Conservation (phyloP, 768 basidiomycete species). For the Tricholoma matsutake region DNA sequence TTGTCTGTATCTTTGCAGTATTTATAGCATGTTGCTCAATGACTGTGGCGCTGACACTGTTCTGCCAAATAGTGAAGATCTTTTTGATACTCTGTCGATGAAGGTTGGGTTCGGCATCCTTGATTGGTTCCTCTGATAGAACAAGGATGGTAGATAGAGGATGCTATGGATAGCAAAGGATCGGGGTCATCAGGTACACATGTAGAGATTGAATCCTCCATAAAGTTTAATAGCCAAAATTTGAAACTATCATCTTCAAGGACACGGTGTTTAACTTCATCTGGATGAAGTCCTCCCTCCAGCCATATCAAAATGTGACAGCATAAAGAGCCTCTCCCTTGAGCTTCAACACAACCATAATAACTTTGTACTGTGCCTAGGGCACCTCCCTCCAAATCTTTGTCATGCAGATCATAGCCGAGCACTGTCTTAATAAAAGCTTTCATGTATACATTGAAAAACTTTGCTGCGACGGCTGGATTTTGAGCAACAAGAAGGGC, state of each 20-base stretch:
- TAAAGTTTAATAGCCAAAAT: slow-evolving; percentile 12
- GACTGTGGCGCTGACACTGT: slow-evolving; percentile 30
- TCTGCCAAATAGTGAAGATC: slow-evolving; percentile 11
- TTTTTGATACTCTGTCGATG: not conserved
- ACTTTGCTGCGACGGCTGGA: slow-evolving; percentile 23
- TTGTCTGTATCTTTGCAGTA: slow-evolving; percentile 6
- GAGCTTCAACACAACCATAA: not conserved
- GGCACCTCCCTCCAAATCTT: slow-evolving; percentile 22
- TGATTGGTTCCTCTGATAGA: slow-evolving; percentile 8
- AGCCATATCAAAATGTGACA: too few relatives aligned
- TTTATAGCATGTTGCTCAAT: slow-evolving; percentile 31
- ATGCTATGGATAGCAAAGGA: not conserved
- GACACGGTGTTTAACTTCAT: slow-evolving; percentile 7
- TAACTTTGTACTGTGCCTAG: slow-evolving; percentile 31
- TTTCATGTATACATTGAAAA: slow-evolving; percentile 40
- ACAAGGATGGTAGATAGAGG: slow-evolving; percentile 18
- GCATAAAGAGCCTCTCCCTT: too few relatives aligned
- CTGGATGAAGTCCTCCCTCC: slow-evolving; percentile 25
- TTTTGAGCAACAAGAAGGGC: not conserved
- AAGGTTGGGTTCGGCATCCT: not conserved
- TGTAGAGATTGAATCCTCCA: slow-evolving; percentile 22
- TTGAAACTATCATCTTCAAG: slow-evolving; percentile 19
- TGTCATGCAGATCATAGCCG: slow-evolving; percentile 13
- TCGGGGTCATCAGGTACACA: slow-evolving; percentile 19
- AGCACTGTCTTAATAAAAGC: slow-evolving; percentile 30